phyloP scores from a whole-genome alignment of 352 stramenopile species.

The Phytophthora podocarpi region DNA sequence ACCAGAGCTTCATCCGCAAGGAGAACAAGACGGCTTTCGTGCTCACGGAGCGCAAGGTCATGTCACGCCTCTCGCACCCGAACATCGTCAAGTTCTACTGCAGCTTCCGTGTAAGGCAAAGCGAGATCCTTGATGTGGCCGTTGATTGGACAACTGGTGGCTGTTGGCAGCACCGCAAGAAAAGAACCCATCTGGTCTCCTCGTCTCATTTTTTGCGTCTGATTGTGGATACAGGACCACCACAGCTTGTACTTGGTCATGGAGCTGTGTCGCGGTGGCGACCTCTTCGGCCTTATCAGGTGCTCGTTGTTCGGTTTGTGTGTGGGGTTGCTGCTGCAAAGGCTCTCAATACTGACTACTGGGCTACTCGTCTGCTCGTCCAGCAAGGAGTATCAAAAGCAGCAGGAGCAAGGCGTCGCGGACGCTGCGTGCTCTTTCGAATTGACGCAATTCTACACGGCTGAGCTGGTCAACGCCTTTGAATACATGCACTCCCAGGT shows the following conservation, averaged over 20 bases:
- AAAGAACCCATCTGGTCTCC: too few species aligned
- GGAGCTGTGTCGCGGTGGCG: constrained; percentile 83
- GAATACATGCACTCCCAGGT: constrained; percentile 95
- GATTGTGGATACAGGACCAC: constrained; percentile 56
- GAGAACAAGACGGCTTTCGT: constrained; percentile 93
- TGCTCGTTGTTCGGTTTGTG: constrained; percentile 16
- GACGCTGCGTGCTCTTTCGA: constrained; percentile 71
- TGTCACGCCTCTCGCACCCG: constrained; percentile 86
- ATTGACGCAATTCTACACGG: constrained; percentile 92
- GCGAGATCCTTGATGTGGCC: neutral
- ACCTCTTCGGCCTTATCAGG: constrained; percentile 84
- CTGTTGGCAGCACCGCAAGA: too few species aligned
- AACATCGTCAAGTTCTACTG: constrained; percentile 92
- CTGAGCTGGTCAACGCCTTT: constrained; percentile 93
- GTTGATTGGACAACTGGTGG: constrained; percentile 3
- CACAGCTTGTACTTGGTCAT: constrained; percentile 91
- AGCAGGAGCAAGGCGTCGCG: constrained; percentile 55
- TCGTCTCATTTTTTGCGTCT: constrained; percentile 30
- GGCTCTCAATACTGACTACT: neutral
- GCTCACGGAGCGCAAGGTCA: constrained; percentile 91
- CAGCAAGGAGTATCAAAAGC: constrained; percentile 58
- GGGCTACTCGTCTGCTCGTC: constrained; percentile 3
- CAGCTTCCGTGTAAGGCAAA: constrained; percentile 76
- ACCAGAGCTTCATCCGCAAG: constrained; percentile 90
- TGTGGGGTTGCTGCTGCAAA: neutral